Conservation (phyloP, 371 early-diverging fungal species). For the Mortierella sp. region DNA sequence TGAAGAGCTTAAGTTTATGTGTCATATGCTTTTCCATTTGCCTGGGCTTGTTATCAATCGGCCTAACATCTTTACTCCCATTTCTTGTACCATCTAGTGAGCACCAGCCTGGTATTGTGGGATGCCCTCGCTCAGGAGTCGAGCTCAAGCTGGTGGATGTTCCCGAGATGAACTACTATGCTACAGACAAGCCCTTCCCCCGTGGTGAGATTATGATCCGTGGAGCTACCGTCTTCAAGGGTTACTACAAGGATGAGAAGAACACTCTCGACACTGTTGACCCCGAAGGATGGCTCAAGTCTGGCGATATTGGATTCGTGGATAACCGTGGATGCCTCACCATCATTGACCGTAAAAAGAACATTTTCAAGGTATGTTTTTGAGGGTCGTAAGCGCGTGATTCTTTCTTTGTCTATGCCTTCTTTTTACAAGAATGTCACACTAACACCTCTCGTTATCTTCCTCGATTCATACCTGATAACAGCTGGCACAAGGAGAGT, state of each 20-base stretch:
- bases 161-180: slow-evolving; percentile 90
- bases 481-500: slow-evolving; percentile 88
- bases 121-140: slow-evolving; percentile 64
- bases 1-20: slow-evolving; percentile 57
- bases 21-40: too few relatives aligned
- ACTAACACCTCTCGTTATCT: too few relatives aligned
- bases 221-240: slow-evolving; percentile 84
- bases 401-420: not conserved
- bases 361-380: slow-evolving; percentile 89
- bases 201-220: slow-evolving; percentile 93
- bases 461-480: not conserved
- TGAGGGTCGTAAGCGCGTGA: not conserved
- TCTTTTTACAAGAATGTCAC: not conserved
- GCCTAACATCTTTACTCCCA: slow-evolving; percentile 63
- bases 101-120: slow-evolving; percentile 79
- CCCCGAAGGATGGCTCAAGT: slow-evolving; percentile 92
- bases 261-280: slow-evolving; percentile 86
- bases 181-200: slow-evolving; percentile 81
- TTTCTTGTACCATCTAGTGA: slow-evolving; percentile 52
- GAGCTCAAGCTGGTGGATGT: slow-evolving; percentile 92
- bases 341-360: slow-evolving; percentile 97
- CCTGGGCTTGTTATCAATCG: not conserved
- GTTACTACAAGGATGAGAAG: slow-evolving; percentile 88
- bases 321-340: slow-evolving; percentile 80
- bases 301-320: slow-evolving; percentile 91